Evolutionary conservation across 257 asterid species (phyloP), one percentile per base, ranked within the genome.

Genomic region (Anisodus tanguticus): DNA sequence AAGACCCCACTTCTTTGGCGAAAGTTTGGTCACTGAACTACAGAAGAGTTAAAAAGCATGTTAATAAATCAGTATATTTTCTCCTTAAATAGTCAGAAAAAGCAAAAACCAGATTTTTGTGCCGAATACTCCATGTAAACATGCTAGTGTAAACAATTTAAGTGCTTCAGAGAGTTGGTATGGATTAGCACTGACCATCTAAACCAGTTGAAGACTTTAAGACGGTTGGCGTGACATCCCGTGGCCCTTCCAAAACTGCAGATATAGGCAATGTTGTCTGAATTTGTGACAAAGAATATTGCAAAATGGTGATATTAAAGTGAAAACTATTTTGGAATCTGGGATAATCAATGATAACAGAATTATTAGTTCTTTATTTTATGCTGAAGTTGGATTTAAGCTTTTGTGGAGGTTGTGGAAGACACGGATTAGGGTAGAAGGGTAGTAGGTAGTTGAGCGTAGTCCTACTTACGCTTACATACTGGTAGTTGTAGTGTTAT

Each of bases 1-100:
- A 83, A 94, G 94, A 74, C 99, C 99, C 98, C 99, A 96, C 88
- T 96, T 96, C 90, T 96, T 93, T 4, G 98, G 99, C 80, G 98
- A 93, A 83, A 96, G 94, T 87, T 96, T 96, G 43, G 97, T 88
- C 86, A 90, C 99, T 96, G 94, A 85, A 91, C 71, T 81, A 77
- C 47, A 58, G 15, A 58, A 83, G 86, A 80, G 51, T 63, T 79
- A 35, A 58, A 79, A 45, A 35, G 45, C 16, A 78, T 49, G 49
- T 82, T 64, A 82, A 47, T 72, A 19, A 67, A 63, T 26, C 84
- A 47, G 53, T 47, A 55, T 4, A 67, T 6, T 66, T 37, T 63
- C 63, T 47, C 58, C 45, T 51, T 17, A 11, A 31, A 76, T 4
- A 51, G 62, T 35, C 51, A 31, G 63, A 67, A 69, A 74, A 41